Evolutionary conservation across 805 yeast species (phyloP).

Genomic region (Candida boidinii): DNA sequence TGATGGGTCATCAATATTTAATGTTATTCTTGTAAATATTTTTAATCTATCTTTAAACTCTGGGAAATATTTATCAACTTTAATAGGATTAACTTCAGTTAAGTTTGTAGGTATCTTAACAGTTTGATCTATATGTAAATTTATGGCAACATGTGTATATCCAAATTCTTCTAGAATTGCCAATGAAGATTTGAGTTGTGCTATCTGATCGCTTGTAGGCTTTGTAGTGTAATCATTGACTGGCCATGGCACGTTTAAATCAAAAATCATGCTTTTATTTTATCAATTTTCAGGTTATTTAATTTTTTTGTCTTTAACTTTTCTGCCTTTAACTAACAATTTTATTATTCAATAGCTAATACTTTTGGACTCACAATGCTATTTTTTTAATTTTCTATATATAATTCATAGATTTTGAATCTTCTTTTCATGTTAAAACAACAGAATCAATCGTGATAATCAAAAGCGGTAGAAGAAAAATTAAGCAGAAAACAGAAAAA

Average conservation of each 20-base stretch:
- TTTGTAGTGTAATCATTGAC: conserved; percentile 34
- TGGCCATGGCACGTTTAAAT: conserved; percentile 73
- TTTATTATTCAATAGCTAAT: too few species aligned
- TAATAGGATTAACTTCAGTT: conserved; percentile 33
- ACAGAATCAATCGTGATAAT: too few species aligned
- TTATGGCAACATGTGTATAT: conserved; percentile 71
- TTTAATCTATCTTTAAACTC: conserved; percentile 30
- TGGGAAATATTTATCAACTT: conserved; percentile 22
- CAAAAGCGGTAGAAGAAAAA: too few species aligned
- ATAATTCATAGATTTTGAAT: too few species aligned
- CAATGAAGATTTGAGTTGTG: conserved; percentile 38
- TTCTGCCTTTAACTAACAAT: too few species aligned
- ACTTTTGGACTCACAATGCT: too few species aligned
- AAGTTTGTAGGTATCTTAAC: conserved; percentile 42
- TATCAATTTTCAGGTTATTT: conserved; percentile 1
- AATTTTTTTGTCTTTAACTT: too few species aligned
- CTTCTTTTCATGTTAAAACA: too few species aligned
- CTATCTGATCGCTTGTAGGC: conserved; percentile 34
- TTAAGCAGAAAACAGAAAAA: too few species aligned
- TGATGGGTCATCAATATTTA: conserved; percentile 68
- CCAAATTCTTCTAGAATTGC: conserved; percentile 51
- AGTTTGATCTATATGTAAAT: conserved; percentile 39
- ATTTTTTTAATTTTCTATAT: too few species aligned
- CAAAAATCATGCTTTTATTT: conserved; percentile 38
- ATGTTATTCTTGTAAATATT: conserved; percentile 64